These are phyloP conservation scores for Leccinellum albellum DNA, from an alignment of 768 basidiomycete genomes.

Conservation along the genomic window DNA sequence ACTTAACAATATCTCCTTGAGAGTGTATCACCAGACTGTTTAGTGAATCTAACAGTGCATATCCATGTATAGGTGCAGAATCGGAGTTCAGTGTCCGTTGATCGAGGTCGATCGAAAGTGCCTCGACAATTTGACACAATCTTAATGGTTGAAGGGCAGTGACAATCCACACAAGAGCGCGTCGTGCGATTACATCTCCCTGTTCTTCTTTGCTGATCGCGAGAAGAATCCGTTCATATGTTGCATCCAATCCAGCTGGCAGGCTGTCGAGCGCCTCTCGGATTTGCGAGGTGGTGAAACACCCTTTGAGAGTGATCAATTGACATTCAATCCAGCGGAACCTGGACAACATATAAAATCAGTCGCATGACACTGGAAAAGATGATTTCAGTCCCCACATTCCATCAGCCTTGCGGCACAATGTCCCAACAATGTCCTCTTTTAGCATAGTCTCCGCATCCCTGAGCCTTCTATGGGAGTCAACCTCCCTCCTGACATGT, in stretches of 20 bases:
- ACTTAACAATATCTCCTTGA: not conserved
- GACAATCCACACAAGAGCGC: not conserved
- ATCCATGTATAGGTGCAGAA: not conserved
- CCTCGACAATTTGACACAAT: not conserved
- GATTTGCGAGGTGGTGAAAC: not conserved
- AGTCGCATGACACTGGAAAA: too few relatives aligned
- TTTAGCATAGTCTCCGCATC: not conserved
- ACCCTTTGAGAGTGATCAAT: not conserved
- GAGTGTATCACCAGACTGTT: not conserved
- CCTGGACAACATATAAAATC: not conserved
- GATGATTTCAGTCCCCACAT: conserved; percentile 2
- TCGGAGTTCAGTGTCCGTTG: not conserved
- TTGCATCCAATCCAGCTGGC: not conserved
- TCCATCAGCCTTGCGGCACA: conserved; percentile 4
- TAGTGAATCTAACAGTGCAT: not conserved
- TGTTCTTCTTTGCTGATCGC: not conserved
- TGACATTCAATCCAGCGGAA: not conserved
- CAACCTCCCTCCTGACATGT: conserved; percentile 4
- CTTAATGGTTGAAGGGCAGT: not conserved
- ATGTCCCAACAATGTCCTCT: not conserved
- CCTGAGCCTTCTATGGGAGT: conserved; percentile 5
- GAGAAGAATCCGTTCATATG: not conserved
- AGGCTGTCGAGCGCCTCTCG: not conserved
- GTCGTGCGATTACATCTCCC: not conserved
- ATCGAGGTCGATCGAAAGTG: not conserved